Base-by-base conservation (phyloP, 1,284 basidiomycete genomes). In the Naganishia albida region DNA sequence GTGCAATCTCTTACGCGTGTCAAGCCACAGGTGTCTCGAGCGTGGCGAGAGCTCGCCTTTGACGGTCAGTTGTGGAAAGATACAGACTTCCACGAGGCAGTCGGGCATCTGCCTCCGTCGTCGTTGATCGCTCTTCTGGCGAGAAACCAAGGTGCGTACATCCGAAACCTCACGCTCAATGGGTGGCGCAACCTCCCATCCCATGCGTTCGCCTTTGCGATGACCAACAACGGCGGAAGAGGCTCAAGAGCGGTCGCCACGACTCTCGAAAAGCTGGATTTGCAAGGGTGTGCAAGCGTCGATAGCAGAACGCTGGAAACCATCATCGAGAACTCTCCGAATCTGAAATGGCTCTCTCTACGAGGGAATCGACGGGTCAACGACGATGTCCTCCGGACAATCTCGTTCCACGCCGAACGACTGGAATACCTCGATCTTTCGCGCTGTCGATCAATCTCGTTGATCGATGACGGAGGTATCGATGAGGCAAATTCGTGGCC, bases 41-140 rank as follows among this genome's bases (percentile, higher is more conserved):
- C 82, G 3, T 97, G 93, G 92, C 86, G 84, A 60, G 75, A 80
- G 7, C 85, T 94, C 38, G 87, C 88, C 51, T 86, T 89, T 69
- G 93, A 96, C 74, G 93, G 93, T 8, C 89, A 93, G 74, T 82
- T 95, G 18, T 96, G 93, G 93, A 74, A 81, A 30, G 71, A 83
- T 55, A 77, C 91, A 43, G 82, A 89, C 73, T 80, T 90, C 43
- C 82, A 77, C 8, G 78, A 84, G 3, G 87, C 88, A 75, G 83
- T 86, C 18, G 78, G 81, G 23, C 55, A 68, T 51, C 54, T 80
- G 60, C 74, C 76, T 23, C 72, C 75, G 2, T 72, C 71, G 18
- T 75, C 73, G 3, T 56, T 73, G 42, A 63, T 63, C 28, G 60
- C 70, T 46, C 73, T 78, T 13, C 72, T 75, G 38, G 20, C 34